A percentile compares a stretch with the other conserved stretches of the same genome.
These are phyloP conservation scores for Parsonsia alboflavescens DNA, from an alignment of 257 asterid genomes.

Conservation along the genomic window DNA sequence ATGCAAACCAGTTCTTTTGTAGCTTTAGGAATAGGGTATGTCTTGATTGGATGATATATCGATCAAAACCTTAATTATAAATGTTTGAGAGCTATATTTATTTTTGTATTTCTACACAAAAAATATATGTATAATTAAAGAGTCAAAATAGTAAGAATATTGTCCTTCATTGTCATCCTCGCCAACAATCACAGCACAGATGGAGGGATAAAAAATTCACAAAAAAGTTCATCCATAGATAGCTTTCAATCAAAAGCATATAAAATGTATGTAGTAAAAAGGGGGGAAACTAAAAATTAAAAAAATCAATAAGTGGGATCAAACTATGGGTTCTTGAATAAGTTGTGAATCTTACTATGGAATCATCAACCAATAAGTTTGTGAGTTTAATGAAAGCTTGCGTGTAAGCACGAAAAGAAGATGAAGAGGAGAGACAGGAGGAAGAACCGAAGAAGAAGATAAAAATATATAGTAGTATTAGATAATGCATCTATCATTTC, in stretches of 20 bases:
- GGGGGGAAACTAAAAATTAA: too few species aligned
- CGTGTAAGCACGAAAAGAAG: conserved; percentile 59
- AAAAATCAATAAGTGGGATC: background rate
- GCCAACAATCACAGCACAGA: conserved; percentile 2
- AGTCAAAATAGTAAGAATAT: conserved; percentile 18
- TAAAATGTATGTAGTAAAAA: too few species aligned
- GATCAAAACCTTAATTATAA: too few species aligned
- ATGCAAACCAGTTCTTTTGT: conserved; percentile 1
- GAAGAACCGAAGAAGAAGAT: background rate
- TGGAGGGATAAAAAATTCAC: background rate
- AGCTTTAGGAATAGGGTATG: conserved; percentile 7
- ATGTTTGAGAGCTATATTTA: background rate
- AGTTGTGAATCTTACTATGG: conserved; percentile 17
- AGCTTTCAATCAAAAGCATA: conserved; percentile 7
- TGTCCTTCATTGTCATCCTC: conserved; percentile 4
- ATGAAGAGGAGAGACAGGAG: background rate
- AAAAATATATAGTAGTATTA: too few species aligned
- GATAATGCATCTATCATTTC: conserved; percentile 30
- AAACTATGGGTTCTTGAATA: background rate
- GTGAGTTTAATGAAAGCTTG: conserved; percentile 32
- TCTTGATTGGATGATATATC: conserved; percentile 14
- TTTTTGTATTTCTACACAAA: background rate
- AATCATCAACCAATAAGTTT: conserved; percentile 22
- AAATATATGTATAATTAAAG: too few species aligned
- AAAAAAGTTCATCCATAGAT: background rate